Percentiles rank a stretch among this genome's conserved stretches.
These are phyloP conservation scores for Leccinum obscurum DNA, from an alignment of 768 basidiomycete genomes.

Conservation along the genomic window DNA sequence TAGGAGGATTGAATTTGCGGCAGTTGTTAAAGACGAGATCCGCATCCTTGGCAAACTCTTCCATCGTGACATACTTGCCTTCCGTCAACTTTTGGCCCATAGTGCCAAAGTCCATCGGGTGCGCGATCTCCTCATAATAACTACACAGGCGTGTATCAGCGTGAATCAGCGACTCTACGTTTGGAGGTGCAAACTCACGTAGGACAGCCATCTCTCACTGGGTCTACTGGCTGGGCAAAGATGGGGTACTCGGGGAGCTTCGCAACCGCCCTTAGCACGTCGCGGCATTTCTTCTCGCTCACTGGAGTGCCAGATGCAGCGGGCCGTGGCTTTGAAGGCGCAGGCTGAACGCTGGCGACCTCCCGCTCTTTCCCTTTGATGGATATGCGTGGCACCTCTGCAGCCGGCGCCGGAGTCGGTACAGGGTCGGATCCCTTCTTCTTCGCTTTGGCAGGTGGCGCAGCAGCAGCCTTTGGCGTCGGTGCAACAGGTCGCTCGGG, in stretches of 20 bases:
- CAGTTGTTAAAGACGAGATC: slow-evolving; percentile 88
- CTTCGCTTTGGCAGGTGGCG: slow-evolving; percentile 38
- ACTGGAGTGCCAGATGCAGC: slow-evolving; percentile 49
- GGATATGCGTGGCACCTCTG: slow-evolving; percentile 41
- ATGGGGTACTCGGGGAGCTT: slow-evolving; percentile 68
- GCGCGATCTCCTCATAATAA: slow-evolving; percentile 86
- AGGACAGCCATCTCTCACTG: slow-evolving; percentile 80
- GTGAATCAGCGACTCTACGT: background rate
- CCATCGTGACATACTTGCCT: slow-evolving; percentile 76
- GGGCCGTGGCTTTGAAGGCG: slow-evolving; percentile 41
- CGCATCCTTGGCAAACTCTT: slow-evolving; percentile 75
- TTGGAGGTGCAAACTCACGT: slow-evolving; percentile 57
- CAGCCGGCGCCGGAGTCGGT: slow-evolving; percentile 18
- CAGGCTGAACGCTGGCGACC: slow-evolving; percentile 32
- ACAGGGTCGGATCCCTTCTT: slow-evolving; percentile 40
- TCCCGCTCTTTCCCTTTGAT: slow-evolving; percentile 80
- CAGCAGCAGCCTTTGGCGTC: slow-evolving; percentile 26
- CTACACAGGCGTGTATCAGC: slow-evolving; percentile 40
- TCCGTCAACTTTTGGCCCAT: slow-evolving; percentile 67
- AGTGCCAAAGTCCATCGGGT: slow-evolving; percentile 94
- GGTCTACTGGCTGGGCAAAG: slow-evolving; percentile 84
- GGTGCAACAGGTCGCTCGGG: slow-evolving; percentile 33
- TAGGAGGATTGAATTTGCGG: slow-evolving; percentile 86
- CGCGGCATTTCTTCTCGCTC: slow-evolving; percentile 83
- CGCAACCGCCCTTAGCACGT: slow-evolving; percentile 58